These are phyloP conservation scores for Scheffersomyces parashehatae DNA, from an alignment of 1,139 yeast genomes.

Conservation along the genomic window DNA sequence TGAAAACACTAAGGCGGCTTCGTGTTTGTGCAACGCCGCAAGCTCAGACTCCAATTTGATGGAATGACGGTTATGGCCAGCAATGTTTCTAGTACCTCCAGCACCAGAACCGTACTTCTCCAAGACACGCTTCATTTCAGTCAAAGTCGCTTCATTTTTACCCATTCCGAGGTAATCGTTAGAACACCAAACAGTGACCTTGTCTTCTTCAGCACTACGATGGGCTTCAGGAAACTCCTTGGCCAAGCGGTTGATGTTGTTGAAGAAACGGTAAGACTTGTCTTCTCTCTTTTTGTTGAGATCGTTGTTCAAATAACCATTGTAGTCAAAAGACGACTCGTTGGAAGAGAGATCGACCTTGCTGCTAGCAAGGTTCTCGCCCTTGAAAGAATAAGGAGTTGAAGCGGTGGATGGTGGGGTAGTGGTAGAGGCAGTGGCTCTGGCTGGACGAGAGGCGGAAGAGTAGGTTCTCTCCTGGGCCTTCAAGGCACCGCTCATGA, in stretches of 20 bases:
- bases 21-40: constrained; percentile 91
- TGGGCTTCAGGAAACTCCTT: constrained; percentile 93
- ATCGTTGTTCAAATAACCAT: constrained; percentile 61
- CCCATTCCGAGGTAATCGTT: constrained; percentile 98
- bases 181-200: constrained; percentile 98
- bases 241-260: constrained; percentile 95
- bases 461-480: constrained; percentile 50
- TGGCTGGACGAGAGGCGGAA: constrained; percentile 53
- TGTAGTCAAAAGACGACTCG: constrained; percentile 61
- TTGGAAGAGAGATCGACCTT: constrained; percentile 34
- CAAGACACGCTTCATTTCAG: constrained; percentile 77
- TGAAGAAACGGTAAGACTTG: constrained; percentile 92
- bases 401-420: constrained; percentile 25
- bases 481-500: constrained; percentile 76
- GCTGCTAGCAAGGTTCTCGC: constrained; percentile 29
- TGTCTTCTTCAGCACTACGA: constrained; percentile 68
- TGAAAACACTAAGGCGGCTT: constrained; percentile 90
- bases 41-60: constrained; percentile 80
- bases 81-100: constrained; percentile 98
- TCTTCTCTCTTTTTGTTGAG: constrained; percentile 75
- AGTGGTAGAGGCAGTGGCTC: constrained; percentile 46
- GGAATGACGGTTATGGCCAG: constrained; percentile 93
- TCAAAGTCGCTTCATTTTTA: constrained; percentile 66
- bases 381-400: constrained; percentile 34
- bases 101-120: constrained; percentile 97